Conservation (phyloP, 768 basidiomycete genomes). For the Ramaria sp. region DNA sequence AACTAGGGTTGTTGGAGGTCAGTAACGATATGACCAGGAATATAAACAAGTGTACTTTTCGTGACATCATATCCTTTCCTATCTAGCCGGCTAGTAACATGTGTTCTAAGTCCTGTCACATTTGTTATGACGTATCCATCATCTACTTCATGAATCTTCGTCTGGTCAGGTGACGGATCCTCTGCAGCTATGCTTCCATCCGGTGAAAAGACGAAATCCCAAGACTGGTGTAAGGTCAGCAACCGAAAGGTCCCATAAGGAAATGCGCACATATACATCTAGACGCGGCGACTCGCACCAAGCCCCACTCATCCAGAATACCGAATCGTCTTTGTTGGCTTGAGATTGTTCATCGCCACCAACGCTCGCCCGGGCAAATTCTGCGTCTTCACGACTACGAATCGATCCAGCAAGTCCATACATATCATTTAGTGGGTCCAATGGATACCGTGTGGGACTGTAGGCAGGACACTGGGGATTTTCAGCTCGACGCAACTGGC, state of each 20-base stretch:
- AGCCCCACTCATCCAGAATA: constrained; percentile 54
- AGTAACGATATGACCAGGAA: not conserved
- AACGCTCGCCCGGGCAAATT: constrained; percentile 70
- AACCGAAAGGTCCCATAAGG: not conserved
- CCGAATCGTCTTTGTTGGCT: constrained; percentile 18
- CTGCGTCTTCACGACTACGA: constrained; percentile 61
- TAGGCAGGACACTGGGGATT: constrained; percentile 71
- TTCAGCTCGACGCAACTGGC: constrained; percentile 50
- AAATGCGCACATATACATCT: constrained; percentile 46
- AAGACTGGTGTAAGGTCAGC: constrained; percentile 38
- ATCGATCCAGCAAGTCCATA: constrained; percentile 55
- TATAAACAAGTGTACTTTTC: constrained; percentile 42
- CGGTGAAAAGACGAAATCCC: constrained; percentile 69
- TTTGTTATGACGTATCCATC: constrained; percentile 73
- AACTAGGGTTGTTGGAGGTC: constrained; percentile 32
- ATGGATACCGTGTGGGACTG: constrained; percentile 21
- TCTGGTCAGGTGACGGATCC: constrained; percentile 54
- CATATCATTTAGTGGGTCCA: constrained; percentile 21
- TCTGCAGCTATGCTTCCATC: constrained; percentile 45
- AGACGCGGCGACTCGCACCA: constrained; percentile 66
- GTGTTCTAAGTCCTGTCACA: constrained; percentile 65
- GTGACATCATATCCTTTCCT: constrained; percentile 80
- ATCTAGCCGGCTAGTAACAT: constrained; percentile 71
- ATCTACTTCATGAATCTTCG: constrained; percentile 49
- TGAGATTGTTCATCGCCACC: constrained; percentile 42